Conservation (phyloP, 192 early-diverging fungal genomes). For the Kickxella alabastrina region DNA sequence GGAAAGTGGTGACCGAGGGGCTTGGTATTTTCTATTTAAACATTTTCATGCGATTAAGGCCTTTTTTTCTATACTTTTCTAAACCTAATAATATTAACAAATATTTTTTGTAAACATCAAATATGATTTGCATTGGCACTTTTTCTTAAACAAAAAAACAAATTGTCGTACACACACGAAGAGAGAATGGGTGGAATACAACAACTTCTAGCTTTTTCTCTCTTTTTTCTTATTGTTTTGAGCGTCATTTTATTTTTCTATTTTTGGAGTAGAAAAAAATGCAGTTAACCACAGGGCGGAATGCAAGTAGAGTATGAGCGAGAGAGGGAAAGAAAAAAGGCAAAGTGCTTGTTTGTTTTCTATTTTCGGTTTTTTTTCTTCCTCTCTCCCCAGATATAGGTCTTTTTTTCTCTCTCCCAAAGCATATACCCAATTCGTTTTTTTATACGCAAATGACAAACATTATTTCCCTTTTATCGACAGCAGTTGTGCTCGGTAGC, state of each 20-base stretch:
- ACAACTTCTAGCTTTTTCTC: too few relatives aligned
- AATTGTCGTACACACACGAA: too few relatives aligned
- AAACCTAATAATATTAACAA: too few relatives aligned
- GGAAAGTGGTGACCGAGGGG: too few relatives aligned
- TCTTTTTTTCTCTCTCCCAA: not conserved
- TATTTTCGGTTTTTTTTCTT: constrained; percentile 3
- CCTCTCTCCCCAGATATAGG: not conserved
- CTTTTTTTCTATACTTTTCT: not conserved
- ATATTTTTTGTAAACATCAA: too few relatives aligned
- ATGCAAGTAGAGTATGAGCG: not conserved
- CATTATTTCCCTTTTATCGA: not conserved
- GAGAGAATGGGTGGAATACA: too few relatives aligned
- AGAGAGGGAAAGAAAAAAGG: not conserved
- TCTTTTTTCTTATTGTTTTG: not conserved
- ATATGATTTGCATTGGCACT: too few relatives aligned
- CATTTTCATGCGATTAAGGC: too few relatives aligned
- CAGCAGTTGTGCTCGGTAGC: not conserved
- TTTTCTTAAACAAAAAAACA: too few relatives aligned
- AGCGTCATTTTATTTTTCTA: not conserved
- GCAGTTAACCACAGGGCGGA: too few relatives aligned
- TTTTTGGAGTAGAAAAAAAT: not conserved
- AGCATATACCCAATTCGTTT: not conserved
- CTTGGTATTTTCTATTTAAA: too few relatives aligned
- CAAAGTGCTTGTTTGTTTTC: not conserved
- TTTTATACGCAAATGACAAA: not conserved